Evolutionary conservation across 1,284 basidiomycete species (phyloP).

Genomic region (Leccinum variabile): DNA sequence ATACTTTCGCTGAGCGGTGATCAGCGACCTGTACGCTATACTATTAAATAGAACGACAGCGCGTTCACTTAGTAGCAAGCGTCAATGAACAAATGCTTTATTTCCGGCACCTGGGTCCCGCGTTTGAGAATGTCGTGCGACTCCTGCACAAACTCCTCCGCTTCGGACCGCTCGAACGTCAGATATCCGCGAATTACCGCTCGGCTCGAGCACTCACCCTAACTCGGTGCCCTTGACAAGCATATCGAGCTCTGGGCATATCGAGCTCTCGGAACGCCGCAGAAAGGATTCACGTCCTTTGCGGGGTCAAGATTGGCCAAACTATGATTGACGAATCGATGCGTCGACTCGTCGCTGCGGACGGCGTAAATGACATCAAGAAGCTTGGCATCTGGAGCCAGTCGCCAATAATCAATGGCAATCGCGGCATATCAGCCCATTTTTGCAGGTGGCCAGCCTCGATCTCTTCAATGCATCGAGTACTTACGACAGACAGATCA

Average conservation of each 20-base stretch:
- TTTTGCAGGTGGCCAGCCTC: slow-evolving; percentile 85
- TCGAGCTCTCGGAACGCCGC: slow-evolving; percentile 73
- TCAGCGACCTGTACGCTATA: too few relatives aligned
- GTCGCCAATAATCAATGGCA: slow-evolving; percentile 95
- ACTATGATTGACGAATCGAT: slow-evolving; percentile 92
- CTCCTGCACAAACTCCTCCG: slow-evolving; percentile 56
- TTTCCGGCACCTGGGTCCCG: slow-evolving; percentile 7
- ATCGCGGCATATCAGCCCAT: slow-evolving; percentile 77
- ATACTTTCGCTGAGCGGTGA: too few relatives aligned
- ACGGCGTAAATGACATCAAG: slow-evolving; percentile 90
- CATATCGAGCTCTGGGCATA: slow-evolving; percentile 67
- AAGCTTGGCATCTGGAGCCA: slow-evolving; percentile 70
- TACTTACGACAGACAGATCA: slow-evolving; percentile 44
- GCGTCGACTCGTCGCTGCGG: slow-evolving; percentile 89
- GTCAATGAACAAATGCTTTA: too few relatives aligned
- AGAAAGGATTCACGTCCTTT: slow-evolving; percentile 86
- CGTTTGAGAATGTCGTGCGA: slow-evolving; percentile 12
- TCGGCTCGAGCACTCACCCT: too few relatives aligned
- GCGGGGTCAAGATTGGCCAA: slow-evolving; percentile 79
- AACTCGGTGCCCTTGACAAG: too few relatives aligned
- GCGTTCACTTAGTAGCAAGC: too few relatives aligned
- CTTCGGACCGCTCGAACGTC: slow-evolving; percentile 70
- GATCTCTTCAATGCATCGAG: slow-evolving; percentile 80
- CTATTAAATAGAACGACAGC: too few relatives aligned
- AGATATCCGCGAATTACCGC: slow-evolving; percentile 35